phyloP scores from a whole-genome alignment of 495 filamentous ascomycete species.

The Penicilliopsis zonata region DNA sequence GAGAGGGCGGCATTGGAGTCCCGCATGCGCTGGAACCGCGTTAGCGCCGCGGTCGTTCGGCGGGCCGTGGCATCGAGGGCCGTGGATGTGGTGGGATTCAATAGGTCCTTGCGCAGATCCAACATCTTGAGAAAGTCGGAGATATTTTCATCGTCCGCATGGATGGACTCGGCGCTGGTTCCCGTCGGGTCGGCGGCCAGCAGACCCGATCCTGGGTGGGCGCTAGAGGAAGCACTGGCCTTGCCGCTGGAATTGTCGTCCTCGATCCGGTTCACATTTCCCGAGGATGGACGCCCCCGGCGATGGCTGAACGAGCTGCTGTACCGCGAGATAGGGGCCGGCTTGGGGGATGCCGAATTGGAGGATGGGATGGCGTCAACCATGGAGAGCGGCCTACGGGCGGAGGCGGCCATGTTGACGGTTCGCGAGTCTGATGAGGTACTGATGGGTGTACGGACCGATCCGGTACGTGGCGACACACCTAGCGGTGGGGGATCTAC shows the following conservation, averaged over 20 bases:
- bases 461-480: conserved; percentile 51
- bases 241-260: conserved; percentile 89
- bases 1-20: conserved; percentile 77
- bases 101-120: conserved; percentile 66
- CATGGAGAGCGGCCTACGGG: conserved; percentile 31
- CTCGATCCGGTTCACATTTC: conserved; percentile 56
- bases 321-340: conserved; percentile 55
- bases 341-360: conserved; percentile 60
- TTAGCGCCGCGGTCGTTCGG: conserved; percentile 57
- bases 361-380: conserved; percentile 50
- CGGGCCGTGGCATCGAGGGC: conserved; percentile 45
- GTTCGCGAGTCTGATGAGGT: conserved; percentile 49
- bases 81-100: conserved; percentile 47
- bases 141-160: conserved; percentile 82
- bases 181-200: conserved; percentile 63
- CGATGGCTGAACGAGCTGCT: conserved; percentile 85
- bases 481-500: conserved; percentile 37
- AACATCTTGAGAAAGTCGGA: conserved; percentile 84
- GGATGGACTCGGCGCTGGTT: conserved; percentile 66
- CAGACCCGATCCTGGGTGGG: conserved; percentile 75
- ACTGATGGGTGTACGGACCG: conserved; percentile 38
- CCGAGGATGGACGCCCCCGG: conserved; percentile 61
- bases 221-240: conserved; percentile 71
- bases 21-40: conserved; percentile 69
- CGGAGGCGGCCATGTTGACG: conserved; percentile 37